Base-by-base conservation (phyloP, 768 basidiomycete species). In the Naganishia kalamii region DNA sequence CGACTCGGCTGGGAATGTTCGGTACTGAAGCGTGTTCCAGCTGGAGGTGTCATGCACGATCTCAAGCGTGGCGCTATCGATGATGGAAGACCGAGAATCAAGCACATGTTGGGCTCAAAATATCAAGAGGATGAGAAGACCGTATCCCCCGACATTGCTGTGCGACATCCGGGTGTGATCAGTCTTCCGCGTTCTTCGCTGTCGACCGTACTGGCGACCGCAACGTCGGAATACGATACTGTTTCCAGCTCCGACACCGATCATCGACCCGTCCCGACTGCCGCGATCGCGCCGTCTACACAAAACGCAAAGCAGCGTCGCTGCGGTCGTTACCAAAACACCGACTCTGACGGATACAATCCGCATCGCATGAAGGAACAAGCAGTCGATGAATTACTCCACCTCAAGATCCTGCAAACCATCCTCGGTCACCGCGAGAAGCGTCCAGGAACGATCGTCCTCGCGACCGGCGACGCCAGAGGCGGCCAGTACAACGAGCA, bases 391-490 rank as follows among this genome's bases (percentile, higher is more conserved):
- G 93, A 98, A 79, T 82, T 96, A 27, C 79, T 98, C 54, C 92
- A 96, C 77, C 82, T 97, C 65, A 96, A 98, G 75, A 81, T 97
- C 32, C 87, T 92, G 69, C 91, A 93, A 75, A 87, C 87, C 12
- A 81, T 97, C 59, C 86, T 87, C 11, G 84, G 0, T 72, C 54
- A 57, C 23, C 54, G 35, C 6, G 80, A 12, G 84, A 85, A 2
- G 84, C 86, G 13, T 47, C 49, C 64, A 63, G 30, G 62, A 4
- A 91, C 89, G 21, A 88, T 96, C 70, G 87, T 96, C 48, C 84
- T 97, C 46, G 93, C 90, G 0, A 96, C 93, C 0, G 93, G 93
- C 4, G 93, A 98, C 76, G 92, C 91, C 25, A 90, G 90, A 71
- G 87, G 88, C 11, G 88, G 89, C 5, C 88, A 94, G 75, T 96